Evolutionary conservation across 257 asterid species (phyloP).

Genomic region (Solanum piurae): DNA sequence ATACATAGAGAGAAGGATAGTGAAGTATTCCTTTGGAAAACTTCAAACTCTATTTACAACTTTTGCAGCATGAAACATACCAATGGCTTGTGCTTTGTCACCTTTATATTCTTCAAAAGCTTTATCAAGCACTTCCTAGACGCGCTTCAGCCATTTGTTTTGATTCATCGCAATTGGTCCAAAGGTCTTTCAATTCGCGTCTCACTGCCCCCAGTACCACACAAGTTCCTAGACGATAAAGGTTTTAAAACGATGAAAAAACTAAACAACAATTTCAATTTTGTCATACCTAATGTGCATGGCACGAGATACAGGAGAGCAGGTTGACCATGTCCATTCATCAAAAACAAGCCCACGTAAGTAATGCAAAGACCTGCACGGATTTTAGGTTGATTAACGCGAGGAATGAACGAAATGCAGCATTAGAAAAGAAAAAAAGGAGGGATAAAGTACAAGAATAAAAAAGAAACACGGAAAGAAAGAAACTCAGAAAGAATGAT

Average conservation of each 20-base stretch:
- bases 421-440: not conserved
- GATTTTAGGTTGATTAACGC: constrained; percentile 1
- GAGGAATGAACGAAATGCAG: not conserved
- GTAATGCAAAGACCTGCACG: constrained; percentile 67
- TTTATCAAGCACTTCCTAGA: constrained; percentile 3
- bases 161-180: constrained; percentile 36
- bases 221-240: constrained; percentile 43
- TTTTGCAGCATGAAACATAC: not conserved
- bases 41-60: not conserved
- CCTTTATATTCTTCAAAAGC: not conserved
- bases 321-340: constrained; percentile 95
- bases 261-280: not conserved
- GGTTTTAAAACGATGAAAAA: constrained; percentile 2
- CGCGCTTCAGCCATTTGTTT: constrained; percentile 3
- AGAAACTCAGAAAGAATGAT: not conserved
- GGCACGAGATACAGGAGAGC: constrained; percentile 96
- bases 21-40: not conserved
- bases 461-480: not conserved
- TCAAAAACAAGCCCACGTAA: constrained; percentile 71
- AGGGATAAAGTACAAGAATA: not conserved
- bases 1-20: not conserved
- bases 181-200: constrained; percentile 66
- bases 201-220: constrained; percentile 58
- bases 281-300: constrained; percentile 64
- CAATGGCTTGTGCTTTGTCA: not conserved